Evolutionary conservation across 805 yeast species (phyloP).

Genomic region (Kuraishia piskuri): DNA sequence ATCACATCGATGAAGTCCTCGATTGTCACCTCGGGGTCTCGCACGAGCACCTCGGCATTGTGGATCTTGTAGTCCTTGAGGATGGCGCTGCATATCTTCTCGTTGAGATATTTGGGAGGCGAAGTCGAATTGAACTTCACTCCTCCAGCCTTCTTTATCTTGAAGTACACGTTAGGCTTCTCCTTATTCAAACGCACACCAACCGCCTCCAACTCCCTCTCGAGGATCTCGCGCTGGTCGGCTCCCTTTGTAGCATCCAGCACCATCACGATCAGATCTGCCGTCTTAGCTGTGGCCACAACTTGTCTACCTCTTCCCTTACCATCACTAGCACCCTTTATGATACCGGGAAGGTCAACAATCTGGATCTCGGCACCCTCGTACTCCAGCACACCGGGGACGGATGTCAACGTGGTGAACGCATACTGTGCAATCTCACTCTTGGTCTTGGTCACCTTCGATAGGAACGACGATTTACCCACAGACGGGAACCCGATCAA

Average conservation of each 20-base stretch:
- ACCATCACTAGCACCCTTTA: constrained; percentile 94
- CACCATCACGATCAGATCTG: constrained; percentile 88
- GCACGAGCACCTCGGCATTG: constrained; percentile 85
- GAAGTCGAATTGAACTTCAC: constrained; percentile 72
- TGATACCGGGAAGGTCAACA: constrained; percentile 96
- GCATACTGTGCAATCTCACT: constrained; percentile 94
- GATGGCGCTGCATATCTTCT: constrained; percentile 66
- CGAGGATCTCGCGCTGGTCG: constrained; percentile 81
- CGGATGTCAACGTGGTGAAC: constrained; percentile 93
- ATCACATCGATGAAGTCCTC: constrained; percentile 91
- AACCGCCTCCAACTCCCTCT: constrained; percentile 84
- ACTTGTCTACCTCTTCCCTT: constrained; percentile 98
- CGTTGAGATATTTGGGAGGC: constrained; percentile 78
- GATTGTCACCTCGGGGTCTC: constrained; percentile 84
- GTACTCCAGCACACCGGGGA: constrained; percentile 91
- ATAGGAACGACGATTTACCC: constrained; percentile 86
- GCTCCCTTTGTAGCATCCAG: constrained; percentile 92
- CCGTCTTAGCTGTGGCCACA: constrained; percentile 91
- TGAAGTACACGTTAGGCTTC: constrained; percentile 73
- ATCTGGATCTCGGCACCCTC: constrained; percentile 96
- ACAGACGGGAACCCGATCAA: constrained; percentile 97
- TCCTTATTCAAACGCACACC: constrained; percentile 83
- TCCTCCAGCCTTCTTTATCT: constrained; percentile 84
- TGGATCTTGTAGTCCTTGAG: constrained; percentile 83
- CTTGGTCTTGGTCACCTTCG: constrained; percentile 86